These are phyloP conservation scores for Apiotrichum gracile DNA, from an alignment of 1,284 basidiomycete genomes.

Conservation along the genomic window DNA sequence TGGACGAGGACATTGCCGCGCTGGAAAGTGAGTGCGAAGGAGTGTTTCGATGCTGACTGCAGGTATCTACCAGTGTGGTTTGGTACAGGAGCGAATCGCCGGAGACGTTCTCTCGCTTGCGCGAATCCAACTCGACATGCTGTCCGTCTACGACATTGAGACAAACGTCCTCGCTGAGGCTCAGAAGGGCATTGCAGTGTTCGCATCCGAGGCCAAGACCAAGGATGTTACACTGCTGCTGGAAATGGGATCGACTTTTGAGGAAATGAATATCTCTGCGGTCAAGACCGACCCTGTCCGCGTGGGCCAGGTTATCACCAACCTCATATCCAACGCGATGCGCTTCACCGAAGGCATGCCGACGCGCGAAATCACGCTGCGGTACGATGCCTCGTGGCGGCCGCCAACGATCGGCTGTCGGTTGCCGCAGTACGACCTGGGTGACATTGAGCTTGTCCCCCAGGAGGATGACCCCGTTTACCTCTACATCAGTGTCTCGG, in stretches of 20 bases:
- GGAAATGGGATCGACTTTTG: constrained; percentile 28
- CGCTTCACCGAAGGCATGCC: constrained; percentile 21
- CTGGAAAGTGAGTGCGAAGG: constrained; percentile 22
- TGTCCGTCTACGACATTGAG: constrained; percentile 37
- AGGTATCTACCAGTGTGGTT: constrained; percentile 40
- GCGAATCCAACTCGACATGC: constrained; percentile 46
- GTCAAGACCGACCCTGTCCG: constrained; percentile 46
- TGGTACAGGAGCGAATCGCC: constrained; percentile 48
- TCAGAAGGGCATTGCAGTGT: constrained; percentile 36
- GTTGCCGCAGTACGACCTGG: not conserved
- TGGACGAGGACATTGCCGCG: constrained; percentile 38
- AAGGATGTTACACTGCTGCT: constrained; percentile 32
- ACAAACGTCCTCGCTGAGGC: constrained; percentile 43
- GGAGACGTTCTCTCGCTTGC: constrained; percentile 48
- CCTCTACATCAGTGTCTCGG: constrained; percentile 39
- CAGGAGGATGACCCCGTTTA: constrained; percentile 34
- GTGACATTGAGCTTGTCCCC: not conserved
- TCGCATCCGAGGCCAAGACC: constrained; percentile 35
- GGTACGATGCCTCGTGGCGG: constrained; percentile 23
- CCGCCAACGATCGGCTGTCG: constrained; percentile 11
- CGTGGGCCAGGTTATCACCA: constrained; percentile 43
- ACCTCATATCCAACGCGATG: constrained; percentile 29
- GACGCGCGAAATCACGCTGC: constrained; percentile 23
- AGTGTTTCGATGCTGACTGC: not conserved
- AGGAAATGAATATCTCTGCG: constrained; percentile 16